Percentiles rank a stretch among this genome's conserved stretches.
Evolutionary conservation across 2,329 filamentous ascomycete genomes (phyloP).

Genomic region (Penicillium aurantiogriseum): DNA sequence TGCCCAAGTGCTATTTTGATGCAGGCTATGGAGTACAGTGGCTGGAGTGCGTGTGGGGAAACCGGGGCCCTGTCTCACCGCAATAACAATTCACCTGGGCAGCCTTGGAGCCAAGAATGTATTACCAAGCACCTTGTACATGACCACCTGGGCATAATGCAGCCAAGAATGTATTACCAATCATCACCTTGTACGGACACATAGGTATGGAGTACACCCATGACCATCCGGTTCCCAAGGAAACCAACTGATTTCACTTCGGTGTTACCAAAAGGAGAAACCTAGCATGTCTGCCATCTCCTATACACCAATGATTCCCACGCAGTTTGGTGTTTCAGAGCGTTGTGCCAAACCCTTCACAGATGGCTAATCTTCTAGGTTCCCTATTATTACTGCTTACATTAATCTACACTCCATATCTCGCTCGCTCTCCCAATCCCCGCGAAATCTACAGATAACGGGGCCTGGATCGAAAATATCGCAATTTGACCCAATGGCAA

Average conservation of each 20-base stretch:
- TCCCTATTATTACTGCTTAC: neutral
- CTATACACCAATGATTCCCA: neutral
- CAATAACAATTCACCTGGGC: neutral
- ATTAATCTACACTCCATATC: neutral
- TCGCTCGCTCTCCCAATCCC: neutral
- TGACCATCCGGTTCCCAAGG: neutral
- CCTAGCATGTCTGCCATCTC: neutral
- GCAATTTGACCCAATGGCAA: slow-evolving; percentile 33
- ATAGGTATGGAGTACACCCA: neutral
- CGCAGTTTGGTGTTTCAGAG: neutral
- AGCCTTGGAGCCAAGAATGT: neutral
- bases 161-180: neutral
- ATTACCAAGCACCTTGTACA: neutral
- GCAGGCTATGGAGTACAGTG: no score
- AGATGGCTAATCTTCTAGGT: neutral
- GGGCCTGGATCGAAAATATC: slow-evolving; percentile 37
- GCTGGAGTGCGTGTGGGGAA: no score
- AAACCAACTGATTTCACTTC: neutral
- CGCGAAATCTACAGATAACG: slow-evolving; percentile 23
- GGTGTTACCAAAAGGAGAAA: neutral
- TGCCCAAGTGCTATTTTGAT: neutral
- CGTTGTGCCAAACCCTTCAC: neutral
- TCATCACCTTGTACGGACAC: neutral
- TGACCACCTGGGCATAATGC: neutral
- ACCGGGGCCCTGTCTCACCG: neutral